Base-by-base conservation (phyloP, 345 rosid species). In the Salix dunnii region DNA sequence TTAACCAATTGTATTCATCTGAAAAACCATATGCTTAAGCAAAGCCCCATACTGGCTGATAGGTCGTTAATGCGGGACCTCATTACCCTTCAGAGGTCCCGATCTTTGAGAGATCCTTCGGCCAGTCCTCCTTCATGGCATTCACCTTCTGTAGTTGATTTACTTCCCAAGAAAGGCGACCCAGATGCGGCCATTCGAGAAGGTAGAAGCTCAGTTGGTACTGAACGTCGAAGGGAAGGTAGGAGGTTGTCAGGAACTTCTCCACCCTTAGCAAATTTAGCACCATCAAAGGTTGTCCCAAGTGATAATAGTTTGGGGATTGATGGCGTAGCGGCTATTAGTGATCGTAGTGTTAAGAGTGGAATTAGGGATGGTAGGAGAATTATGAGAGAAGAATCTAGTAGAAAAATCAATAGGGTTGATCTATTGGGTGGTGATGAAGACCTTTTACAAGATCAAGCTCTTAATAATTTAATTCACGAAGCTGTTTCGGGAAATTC, bases 11-110 rank as follows among this genome's bases (percentile, higher is more conserved):
- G 98, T 81, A 96, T 96, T 78, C 98, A 96, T 85, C 87, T 96
- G 87, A 96, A 96, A 87, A 91, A 96, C 80, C 99, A 94, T 81
- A 94, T 94, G 98, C 99, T 94, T 80, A 96, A 93, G 84, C 99
- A 94, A 70, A 94, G 94, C 79, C 97, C 98, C 27, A 86, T 90
- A 63, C 83, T 89, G 71, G 83, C 85, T 0, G 94, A 94, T 84
- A 87, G 94, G 79, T 89, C 92, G 1, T 88, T 93, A n/a, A 89
- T 92, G 92, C 89, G 97, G 87, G 99, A 93, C 85, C 98, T 94
- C 78, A 81, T 89, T 65, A 90, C 82, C 80, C 96, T 96, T 31
- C 99, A 96, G 83, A 84, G 97, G 79, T 92, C 99, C 30, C 87
- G 94, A 67, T 94, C 99, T 27, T 90, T 96, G 13, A 82, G 93